Base-by-base conservation (phyloP, 2,329 filamentous ascomycete species). In the Colletotrichum abscissum region DNA sequence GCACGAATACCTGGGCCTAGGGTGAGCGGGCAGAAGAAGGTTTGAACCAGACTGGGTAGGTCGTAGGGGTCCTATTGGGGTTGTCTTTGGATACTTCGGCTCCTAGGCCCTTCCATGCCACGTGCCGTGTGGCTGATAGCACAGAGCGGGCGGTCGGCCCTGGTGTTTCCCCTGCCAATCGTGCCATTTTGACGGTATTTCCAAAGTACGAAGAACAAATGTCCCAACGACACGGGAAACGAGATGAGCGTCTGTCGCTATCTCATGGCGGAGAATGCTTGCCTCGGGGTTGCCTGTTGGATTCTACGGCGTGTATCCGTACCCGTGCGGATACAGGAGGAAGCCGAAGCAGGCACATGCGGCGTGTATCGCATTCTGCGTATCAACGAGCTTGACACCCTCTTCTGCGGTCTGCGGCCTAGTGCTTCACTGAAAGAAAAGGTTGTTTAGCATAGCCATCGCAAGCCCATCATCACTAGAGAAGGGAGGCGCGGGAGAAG, bases 21-120 rank as follows among this genome's bases (percentile, higher is more conserved):
- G 46, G 26, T 67, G 69, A 59, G 28, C 63, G 5, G 52, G 24
- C 63, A 54, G 42, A 49, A 49, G 58, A 63, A 63, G 38, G 64
- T 68, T 68, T 72, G 58, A 49, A 30, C 35, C 59, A 38, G 67
- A n/a, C 33, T 26, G 54, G 26, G 35, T 35, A 19, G 16, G 38
- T 49, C 46, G 62, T 54, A 54, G 59, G 59, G 70, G 66, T 64
- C 56, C 54, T 33, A 67, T 46, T 62, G 67, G 58, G 38, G 38
- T 56, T 63, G 46, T 54, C 59, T 59, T 63, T 69, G 38, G 24
- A 59, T 69, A 69, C 26, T 59, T 35, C 63, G 56, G 56, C 67
- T 60, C 52, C 49, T 60, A 73, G 56, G 71, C 67, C 70, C 67
- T 70, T 65, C 67, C 67, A 66, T 71, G 67, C 67, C 71, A 73